A percentile compares a stretch with the other conserved stretches of the same genome.
These are phyloP conservation scores for Chaetomium tenue DNA, from an alignment of 495 filamentous ascomycete species.

Conservation along the genomic window DNA sequence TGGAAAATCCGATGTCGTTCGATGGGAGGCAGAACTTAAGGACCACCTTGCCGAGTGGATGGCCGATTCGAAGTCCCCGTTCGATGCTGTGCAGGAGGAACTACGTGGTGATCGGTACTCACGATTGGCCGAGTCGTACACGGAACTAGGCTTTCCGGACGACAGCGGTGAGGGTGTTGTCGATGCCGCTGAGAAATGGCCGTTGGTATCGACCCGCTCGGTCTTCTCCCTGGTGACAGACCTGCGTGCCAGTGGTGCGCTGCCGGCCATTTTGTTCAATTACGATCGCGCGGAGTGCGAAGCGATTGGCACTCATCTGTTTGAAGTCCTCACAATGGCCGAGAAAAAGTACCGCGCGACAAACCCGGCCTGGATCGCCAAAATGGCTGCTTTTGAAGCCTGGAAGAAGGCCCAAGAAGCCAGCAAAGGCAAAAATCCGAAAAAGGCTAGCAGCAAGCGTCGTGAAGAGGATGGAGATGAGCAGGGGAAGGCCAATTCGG, in stretches of 20 bases:
- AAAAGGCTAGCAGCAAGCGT: slow-evolving; percentile 40
- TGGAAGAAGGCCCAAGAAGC: slow-evolving; percentile 48
- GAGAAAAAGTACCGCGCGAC: slow-evolving; percentile 58
- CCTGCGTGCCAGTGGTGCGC: slow-evolving; percentile 60
- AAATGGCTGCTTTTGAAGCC: slow-evolving; percentile 51
- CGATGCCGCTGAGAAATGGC: slow-evolving; percentile 1
- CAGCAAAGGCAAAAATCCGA: slow-evolving; percentile 35
- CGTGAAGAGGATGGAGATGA: slow-evolving; percentile 30
- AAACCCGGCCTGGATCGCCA: slow-evolving; percentile 58
- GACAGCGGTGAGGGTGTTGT: background rate
- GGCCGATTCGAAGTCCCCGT: slow-evolving; percentile 57
- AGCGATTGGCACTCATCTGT: slow-evolving; percentile 47
- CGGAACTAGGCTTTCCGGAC: background rate
- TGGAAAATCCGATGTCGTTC: slow-evolving; percentile 60
- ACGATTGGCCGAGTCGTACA: slow-evolving; percentile 1
- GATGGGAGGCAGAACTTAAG: slow-evolving; percentile 66
- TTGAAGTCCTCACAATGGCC: slow-evolving; percentile 49
- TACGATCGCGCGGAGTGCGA: slow-evolving; percentile 68
- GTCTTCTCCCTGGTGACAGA: slow-evolving; percentile 58
- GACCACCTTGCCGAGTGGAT: slow-evolving; percentile 59
- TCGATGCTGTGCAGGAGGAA: slow-evolving; percentile 51
- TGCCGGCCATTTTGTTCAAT: slow-evolving; percentile 76
- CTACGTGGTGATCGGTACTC: slow-evolving; percentile 32
- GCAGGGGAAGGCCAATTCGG: slow-evolving; percentile 40
- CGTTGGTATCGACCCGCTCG: slow-evolving; percentile 37